These are phyloP conservation scores for Fomitiporia mediterranea DNA, from an alignment of 1,284 basidiomycete genomes.

Conservation along the genomic window DNA sequence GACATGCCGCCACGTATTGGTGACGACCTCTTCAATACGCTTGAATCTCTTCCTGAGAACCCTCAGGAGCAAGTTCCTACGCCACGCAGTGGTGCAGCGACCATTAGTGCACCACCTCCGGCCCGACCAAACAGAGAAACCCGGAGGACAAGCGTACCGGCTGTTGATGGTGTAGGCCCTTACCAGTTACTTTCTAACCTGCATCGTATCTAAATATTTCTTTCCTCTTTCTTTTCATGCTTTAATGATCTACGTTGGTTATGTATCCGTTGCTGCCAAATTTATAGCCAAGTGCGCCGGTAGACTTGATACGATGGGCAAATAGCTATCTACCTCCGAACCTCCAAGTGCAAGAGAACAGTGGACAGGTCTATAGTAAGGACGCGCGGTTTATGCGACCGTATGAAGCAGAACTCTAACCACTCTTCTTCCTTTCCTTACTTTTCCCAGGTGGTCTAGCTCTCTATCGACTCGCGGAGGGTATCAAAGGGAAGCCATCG, in stretches of 20 bases:
- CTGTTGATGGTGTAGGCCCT: slow-evolving; percentile 35
- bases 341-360: slow-evolving; percentile 55
- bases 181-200: slow-evolving; percentile 21
- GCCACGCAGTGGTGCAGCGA: slow-evolving; percentile 19
- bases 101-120: slow-evolving; percentile 33
- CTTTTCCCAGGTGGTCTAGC: slow-evolving; percentile 37
- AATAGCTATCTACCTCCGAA: slow-evolving; percentile 73
- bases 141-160: slow-evolving; percentile 39
- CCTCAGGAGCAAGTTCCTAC: slow-evolving; percentile 23
- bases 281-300: slow-evolving; percentile 28
- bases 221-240: slow-evolving; percentile 19
- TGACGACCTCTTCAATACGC: slow-evolving; percentile 41
- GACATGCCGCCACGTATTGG: slow-evolving; percentile 31
- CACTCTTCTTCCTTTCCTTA: not conserved
- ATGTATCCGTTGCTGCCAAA: slow-evolving; percentile 13
- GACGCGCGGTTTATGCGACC: not conserved
- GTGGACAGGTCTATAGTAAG: slow-evolving; percentile 54
- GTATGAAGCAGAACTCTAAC: not conserved
- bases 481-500: slow-evolving; percentile 62
- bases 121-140: slow-evolving; percentile 60
- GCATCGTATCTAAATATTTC: slow-evolving; percentile 17
- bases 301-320: slow-evolving; percentile 75
- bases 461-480: slow-evolving; percentile 71
- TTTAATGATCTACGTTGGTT: slow-evolving; percentile 18
- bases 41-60: slow-evolving; percentile 31